These are phyloP conservation scores for Hypoxylon sp. DNA, from an alignment of 2,329 filamentous ascomycete species.

Conservation along the genomic window DNA sequence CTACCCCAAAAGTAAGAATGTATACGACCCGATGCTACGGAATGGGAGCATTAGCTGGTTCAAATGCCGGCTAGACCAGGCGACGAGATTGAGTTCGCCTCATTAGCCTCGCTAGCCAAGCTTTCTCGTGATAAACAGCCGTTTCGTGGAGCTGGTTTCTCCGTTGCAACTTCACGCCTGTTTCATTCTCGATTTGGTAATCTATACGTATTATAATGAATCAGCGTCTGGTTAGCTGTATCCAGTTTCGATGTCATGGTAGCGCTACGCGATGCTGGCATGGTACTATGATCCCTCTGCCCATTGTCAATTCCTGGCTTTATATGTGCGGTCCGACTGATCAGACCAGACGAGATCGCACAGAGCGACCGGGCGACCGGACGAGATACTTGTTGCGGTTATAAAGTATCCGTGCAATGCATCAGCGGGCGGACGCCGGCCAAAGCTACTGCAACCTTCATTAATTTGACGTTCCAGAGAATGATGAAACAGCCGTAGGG, in stretches of 20 bases:
- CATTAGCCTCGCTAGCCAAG: slow-evolving; percentile 15
- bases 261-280: slow-evolving; percentile 19
- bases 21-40: slow-evolving; percentile 22
- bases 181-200: slow-evolving; percentile 22
- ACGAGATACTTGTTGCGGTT: slow-evolving; percentile 27
- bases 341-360: slow-evolving; percentile 9
- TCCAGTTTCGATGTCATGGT: slow-evolving; percentile 34
- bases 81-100: slow-evolving; percentile 16
- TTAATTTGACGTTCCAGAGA: slow-evolving; percentile 34
- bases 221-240: slow-evolving; percentile 11
- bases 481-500: slow-evolving; percentile 33
- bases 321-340: slow-evolving; percentile 16
- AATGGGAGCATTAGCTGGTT: slow-evolving; percentile 6
- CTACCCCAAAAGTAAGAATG: slow-evolving; percentile 18
- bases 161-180: slow-evolving; percentile 18
- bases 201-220: slow-evolving; percentile 2
- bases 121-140: slow-evolving; percentile 25
- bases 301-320: slow-evolving; percentile 7
- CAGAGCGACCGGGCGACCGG: slow-evolving; percentile 16
- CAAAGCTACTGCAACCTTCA: slow-evolving; percentile 34
- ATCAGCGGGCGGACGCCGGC: slow-evolving; percentile 6
- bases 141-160: slow-evolving; percentile 9
- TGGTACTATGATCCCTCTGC: slow-evolving; percentile 19
- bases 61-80: slow-evolving; percentile 12
- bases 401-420: slow-evolving; percentile 22